phyloP scores from a whole-genome alignment of 306 rosid species.

The Castanospermum australe region DNA sequence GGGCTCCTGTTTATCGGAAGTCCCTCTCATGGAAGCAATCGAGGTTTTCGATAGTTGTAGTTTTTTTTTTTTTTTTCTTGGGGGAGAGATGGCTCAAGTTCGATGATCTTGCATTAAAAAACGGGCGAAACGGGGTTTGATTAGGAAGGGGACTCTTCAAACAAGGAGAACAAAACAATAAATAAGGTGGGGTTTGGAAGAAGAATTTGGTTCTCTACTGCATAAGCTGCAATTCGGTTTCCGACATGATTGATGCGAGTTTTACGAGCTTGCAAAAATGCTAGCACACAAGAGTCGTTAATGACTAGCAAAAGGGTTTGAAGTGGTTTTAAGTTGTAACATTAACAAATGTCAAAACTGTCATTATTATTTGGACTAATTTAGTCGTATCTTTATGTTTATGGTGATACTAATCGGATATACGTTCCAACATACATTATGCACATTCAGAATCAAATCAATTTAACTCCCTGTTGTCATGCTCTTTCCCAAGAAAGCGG shows the following conservation, averaged over 20 bases:
- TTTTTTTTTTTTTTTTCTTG: conserved; percentile 7
- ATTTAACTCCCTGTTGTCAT: neutral
- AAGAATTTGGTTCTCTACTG: neutral
- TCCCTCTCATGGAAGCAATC: conserved; percentile 47
- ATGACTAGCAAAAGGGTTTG: neutral
- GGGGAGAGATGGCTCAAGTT: conserved; percentile 10
- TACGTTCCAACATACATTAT: neutral
- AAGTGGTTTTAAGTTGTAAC: neutral
- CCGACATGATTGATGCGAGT: neutral
- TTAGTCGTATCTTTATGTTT: neutral
- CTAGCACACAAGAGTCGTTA: neutral
- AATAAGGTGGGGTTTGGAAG: neutral
- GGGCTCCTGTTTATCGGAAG: conserved; percentile 45
- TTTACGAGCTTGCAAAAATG: neutral
- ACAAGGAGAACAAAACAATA: too few species aligned
- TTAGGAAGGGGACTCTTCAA: neutral
- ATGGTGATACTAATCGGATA: neutral
- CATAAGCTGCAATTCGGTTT: neutral
- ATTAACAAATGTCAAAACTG: neutral
- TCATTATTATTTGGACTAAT: neutral
- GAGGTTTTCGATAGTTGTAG: conserved; percentile 38
- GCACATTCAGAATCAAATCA: neutral
- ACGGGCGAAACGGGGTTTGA: neutral
- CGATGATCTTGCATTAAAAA: neutral
- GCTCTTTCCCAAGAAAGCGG: neutral